Percentiles rank a stretch among this genome's conserved stretches.
phyloP scores from a whole-genome alignment of 2,329 filamentous ascomycete genomes.

The Aureobasidium sp. region DNA sequence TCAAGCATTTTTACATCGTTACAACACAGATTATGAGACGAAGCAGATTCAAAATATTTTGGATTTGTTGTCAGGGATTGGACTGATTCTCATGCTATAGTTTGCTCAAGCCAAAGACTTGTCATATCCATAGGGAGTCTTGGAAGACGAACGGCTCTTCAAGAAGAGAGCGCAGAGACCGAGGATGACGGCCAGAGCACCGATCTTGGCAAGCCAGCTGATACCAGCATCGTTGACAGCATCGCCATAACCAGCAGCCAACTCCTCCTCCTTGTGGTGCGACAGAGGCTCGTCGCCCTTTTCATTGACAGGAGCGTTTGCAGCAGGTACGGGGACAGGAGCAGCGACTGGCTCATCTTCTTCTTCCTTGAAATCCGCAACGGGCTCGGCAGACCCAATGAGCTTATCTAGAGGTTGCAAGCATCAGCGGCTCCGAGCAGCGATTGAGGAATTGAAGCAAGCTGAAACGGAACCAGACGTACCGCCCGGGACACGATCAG shows the following conservation, averaged over 20 bases:
- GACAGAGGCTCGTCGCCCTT: constrained; percentile 18
- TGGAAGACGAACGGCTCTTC: constrained; percentile 26
- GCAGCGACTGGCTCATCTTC: not conserved
- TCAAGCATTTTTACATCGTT: not conserved
- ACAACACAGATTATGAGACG: not conserved
- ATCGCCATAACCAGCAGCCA: constrained; percentile 19
- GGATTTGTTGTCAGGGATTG: not conserved
- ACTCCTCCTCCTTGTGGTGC: constrained; percentile 18
- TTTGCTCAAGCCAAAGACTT: constrained; percentile 13
- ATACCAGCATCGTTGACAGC: constrained; percentile 29
- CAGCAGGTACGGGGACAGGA: constrained; percentile 32
- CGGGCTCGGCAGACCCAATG: constrained; percentile 11
- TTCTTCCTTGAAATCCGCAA: constrained; percentile 10
- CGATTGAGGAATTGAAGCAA: constrained; percentile 22
- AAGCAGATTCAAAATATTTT: not conserved
- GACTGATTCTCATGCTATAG: not conserved
- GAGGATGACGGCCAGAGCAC: constrained; percentile 38
- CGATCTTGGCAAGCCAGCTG: constrained; percentile 39
- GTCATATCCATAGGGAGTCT: constrained; percentile 1
- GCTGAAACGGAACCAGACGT: constrained; percentile 22
- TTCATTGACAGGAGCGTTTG: constrained; percentile 24
- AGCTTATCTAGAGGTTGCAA: constrained; percentile 6
- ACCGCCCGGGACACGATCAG: constrained; percentile 45
- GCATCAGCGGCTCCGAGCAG: constrained; percentile 15
- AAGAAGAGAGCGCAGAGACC: constrained; percentile 36